These are phyloP conservation scores for Collybia mongolica DNA, from an alignment of 768 basidiomycete species.

Conservation along the genomic window DNA sequence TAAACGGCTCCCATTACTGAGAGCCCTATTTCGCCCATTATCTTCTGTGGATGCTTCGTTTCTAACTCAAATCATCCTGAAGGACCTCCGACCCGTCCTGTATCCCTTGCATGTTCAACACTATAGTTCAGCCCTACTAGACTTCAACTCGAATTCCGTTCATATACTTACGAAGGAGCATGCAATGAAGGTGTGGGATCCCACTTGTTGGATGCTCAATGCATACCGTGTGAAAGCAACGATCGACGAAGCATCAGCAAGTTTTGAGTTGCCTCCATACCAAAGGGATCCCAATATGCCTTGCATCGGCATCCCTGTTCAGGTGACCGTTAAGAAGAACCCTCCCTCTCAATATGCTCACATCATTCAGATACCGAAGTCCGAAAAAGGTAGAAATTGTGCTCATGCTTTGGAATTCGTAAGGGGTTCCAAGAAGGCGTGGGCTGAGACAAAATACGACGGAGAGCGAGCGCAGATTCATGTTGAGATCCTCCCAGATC, in stretches of 20 bases:
- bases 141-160: conserved; percentile 58
- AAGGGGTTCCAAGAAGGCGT: conserved; percentile 44
- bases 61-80: conserved; percentile 85
- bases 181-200: conserved; percentile 77
- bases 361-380: conserved; percentile 71
- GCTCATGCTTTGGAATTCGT: conserved; percentile 52
- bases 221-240: conserved; percentile 56
- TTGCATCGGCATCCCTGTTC: conserved; percentile 57
- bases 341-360: background rate
- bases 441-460: conserved; percentile 94
- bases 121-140: conserved; percentile 47
- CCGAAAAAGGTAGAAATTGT: conserved; percentile 67
- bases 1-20: conserved; percentile 39
- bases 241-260: conserved; percentile 54
- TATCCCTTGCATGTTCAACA: conserved; percentile 60
- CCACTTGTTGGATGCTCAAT: conserved; percentile 46
- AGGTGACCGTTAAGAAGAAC: conserved; percentile 35
- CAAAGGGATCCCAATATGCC: conserved; percentile 32
- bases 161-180: conserved; percentile 54
- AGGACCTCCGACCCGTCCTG: conserved; percentile 79
- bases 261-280: conserved; percentile 34
- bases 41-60: conserved; percentile 63
- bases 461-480: conserved; percentile 96
- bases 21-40: conserved; percentile 57
- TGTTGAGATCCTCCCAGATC: conserved; percentile 45